A percentile compares a stretch with the other conserved stretches of the same genome.
Evolutionary conservation across 306 rosid genomes (phyloP).

Genomic region (Astragalus glycyphyllos): DNA sequence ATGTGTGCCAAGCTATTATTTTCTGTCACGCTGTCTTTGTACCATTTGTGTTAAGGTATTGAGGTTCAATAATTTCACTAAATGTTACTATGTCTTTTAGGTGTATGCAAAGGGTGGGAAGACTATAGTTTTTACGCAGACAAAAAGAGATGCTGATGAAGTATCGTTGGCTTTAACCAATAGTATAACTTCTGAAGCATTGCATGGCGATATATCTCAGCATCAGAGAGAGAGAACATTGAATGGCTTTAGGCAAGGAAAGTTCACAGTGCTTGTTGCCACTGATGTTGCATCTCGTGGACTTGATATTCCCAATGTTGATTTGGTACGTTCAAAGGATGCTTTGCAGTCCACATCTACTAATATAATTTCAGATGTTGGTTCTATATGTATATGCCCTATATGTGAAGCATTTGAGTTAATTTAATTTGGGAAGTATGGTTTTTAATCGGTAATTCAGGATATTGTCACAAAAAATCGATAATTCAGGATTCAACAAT

Average conservation of each 20-base stretch:
- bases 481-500: neutral
- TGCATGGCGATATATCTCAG: slow-evolving; percentile 99
- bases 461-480: too few relatives aligned
- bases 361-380: slow-evolving; percentile 16
- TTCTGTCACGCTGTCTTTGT: slow-evolving; percentile 10
- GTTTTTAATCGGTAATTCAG: slow-evolving; percentile 21
- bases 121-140: slow-evolving; percentile 96
- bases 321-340: slow-evolving; percentile 66
- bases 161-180: slow-evolving; percentile 86
- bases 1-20: slow-evolving; percentile 8
- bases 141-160: slow-evolving; percentile 98
- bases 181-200: slow-evolving; percentile 90
- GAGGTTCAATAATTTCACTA: slow-evolving; percentile 29
- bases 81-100: slow-evolving; percentile 57
- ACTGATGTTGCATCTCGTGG: slow-evolving; percentile 99
- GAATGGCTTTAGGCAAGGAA: slow-evolving; percentile 97
- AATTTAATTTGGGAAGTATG: too few relatives aligned
- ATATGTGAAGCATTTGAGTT: neutral
- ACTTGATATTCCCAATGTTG: slow-evolving; percentile 97
- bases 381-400: slow-evolving; percentile 31
- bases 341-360: slow-evolving; percentile 20
- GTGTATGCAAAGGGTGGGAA: slow-evolving; percentile 98
- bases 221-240: slow-evolving; percentile 98
- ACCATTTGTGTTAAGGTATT: slow-evolving; percentile 6
- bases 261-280: slow-evolving; percentile 97